These are phyloP conservation scores for Phytopythium delawarense DNA, from an alignment of 352 stramenopile genomes.

Conservation along the genomic window DNA sequence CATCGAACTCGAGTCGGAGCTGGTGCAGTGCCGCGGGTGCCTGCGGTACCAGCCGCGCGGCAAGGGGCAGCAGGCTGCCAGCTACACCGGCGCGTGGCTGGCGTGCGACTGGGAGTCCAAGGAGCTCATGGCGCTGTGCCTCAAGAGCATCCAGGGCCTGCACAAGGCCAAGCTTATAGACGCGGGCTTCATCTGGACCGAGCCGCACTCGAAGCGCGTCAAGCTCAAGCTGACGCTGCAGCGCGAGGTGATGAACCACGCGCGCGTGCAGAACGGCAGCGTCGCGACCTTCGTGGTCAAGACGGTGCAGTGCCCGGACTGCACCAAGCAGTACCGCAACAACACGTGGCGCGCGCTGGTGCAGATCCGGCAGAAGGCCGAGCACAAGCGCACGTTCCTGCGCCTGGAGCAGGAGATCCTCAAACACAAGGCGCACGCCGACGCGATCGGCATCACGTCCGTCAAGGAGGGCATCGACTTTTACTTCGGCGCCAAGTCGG, in stretches of 20 bases:
- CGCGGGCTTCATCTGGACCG: conserved; percentile 79
- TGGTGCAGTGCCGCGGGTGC: conserved; percentile 65
- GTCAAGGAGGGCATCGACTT: conserved; percentile 82
- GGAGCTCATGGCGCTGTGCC: conserved; percentile 73
- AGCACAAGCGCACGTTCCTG: conserved; percentile 77
- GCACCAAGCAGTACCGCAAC: conserved; percentile 65
- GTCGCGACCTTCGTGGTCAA: conserved; percentile 62
- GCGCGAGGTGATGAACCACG: conserved; percentile 69
- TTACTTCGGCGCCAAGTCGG: conserved; percentile 60
- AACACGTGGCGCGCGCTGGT: conserved; percentile 65
- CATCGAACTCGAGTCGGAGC: conserved; percentile 42
- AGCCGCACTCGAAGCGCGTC: conserved; percentile 75
- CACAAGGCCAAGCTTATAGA: conserved; percentile 72
- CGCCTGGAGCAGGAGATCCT: conserved; percentile 70
- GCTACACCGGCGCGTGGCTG: conserved; percentile 41
- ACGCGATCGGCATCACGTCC: conserved; percentile 52
- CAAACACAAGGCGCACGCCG: conserved; percentile 62
- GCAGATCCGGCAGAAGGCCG: conserved; percentile 70
- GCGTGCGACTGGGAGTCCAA: conserved; percentile 67
- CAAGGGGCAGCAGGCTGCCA: conserved; percentile 34
- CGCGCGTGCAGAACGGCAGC: conserved; percentile 62
- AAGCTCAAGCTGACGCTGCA: conserved; percentile 71
- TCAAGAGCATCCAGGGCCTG: conserved; percentile 66
- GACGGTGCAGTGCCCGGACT: conserved; percentile 67
- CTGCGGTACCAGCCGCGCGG: conserved; percentile 56